Evolutionary conservation across 2,329 filamentous ascomycete species (phyloP).

Genomic region (Periconia digitata): DNA sequence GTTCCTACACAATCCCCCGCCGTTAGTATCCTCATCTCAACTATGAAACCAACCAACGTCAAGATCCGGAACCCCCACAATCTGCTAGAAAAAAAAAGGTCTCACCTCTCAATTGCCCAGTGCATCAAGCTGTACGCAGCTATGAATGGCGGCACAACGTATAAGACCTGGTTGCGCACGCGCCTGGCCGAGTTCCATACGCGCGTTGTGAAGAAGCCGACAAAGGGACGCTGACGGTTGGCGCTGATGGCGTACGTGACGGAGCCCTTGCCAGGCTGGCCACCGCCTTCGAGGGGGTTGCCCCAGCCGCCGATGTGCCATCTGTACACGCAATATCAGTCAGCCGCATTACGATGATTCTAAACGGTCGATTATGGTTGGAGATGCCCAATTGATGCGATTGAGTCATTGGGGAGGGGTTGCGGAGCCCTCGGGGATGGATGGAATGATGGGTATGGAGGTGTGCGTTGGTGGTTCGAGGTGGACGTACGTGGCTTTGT

Average conservation of each 20-base stretch:
- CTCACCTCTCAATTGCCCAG: slow-evolving; percentile 90
- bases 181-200: slow-evolving; percentile 96
- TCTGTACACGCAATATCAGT: slow-evolving; percentile 20
- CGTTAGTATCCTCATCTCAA: no score
- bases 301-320: slow-evolving; percentile 43
- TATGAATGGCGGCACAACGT: slow-evolving; percentile 78
- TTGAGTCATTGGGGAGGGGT: background rate
- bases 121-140: slow-evolving; percentile 79
- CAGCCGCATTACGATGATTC: background rate
- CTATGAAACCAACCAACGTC: no score
- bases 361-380: no score
- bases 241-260: slow-evolving; percentile 74
- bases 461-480: slow-evolving; percentile 1
- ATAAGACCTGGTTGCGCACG: slow-evolving; percentile 83
- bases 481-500: slow-evolving; percentile 33
- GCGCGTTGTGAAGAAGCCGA: slow-evolving; percentile 74
- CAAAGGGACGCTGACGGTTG: slow-evolving; percentile 88
- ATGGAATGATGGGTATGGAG: slow-evolving; percentile 10
- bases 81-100: no score
- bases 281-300: slow-evolving; percentile 43
- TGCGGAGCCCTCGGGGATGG: slow-evolving; percentile 4
- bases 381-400: slow-evolving; percentile 2
- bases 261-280: slow-evolving; percentile 60
- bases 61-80: background rate
- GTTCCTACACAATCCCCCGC: slow-evolving; percentile 57